A percentile compares a stretch with the other conserved stretches of the same genome.
Conservation (phyloP, 2,329 filamentous ascomycete genomes). For the Xylaria sp. region DNA sequence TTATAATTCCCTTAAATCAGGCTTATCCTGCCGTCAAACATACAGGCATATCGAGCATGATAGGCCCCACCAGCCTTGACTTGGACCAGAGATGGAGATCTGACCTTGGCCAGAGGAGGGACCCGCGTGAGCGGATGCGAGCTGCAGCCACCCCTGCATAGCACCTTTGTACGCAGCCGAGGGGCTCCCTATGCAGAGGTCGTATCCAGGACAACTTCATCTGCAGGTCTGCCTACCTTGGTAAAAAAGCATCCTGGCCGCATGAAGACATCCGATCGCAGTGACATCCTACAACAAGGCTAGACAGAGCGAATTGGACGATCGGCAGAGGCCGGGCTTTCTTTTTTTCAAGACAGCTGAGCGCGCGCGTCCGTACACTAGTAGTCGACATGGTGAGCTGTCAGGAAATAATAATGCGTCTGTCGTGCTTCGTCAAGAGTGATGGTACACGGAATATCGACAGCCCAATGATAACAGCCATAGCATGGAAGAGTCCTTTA, state of each 20-base stretch:
- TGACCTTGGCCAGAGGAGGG: background rate
- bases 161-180: background rate
- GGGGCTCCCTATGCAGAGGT: background rate
- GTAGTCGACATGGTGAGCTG: constrained; percentile 7
- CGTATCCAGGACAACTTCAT: background rate
- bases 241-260: too few relatives aligned
- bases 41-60: background rate
- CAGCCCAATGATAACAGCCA: background rate
- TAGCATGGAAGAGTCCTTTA: background rate
- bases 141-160: background rate
- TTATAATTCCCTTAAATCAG: background rate
- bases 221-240: too few relatives aligned
- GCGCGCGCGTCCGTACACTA: background rate
- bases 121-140: background rate
- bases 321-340: background rate
- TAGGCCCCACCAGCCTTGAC: background rate
- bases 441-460: background rate
- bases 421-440: constrained; percentile 6
- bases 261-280: background rate
- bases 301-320: background rate
- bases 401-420: background rate
- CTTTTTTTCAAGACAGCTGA: background rate
- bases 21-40: background rate
- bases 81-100: background rate
- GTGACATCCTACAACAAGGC: background rate